Evolutionary conservation across 2,329 filamentous ascomycete genomes (phyloP).

Genomic region (Aspergillus viridinutans): DNA sequence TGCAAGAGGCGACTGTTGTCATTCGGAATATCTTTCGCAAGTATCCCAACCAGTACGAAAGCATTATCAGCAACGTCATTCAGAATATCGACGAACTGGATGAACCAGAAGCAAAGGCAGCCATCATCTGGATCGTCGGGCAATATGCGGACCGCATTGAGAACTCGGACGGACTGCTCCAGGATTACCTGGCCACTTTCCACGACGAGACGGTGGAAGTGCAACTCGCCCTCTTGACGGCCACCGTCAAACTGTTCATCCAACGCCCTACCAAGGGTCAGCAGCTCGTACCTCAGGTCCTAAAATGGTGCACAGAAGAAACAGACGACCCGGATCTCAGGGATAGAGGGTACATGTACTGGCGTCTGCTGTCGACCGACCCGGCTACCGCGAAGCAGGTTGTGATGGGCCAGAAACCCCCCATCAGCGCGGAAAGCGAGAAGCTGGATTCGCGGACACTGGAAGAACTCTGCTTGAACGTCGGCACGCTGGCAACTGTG

Average conservation of each 20-base stretch:
- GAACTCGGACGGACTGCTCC: constrained; percentile 87
- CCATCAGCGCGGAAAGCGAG: constrained; percentile 94
- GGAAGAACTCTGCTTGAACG: constrained; percentile 95
- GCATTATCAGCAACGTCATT: constrained; percentile 91
- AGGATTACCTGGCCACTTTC: constrained; percentile 93
- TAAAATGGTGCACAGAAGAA: constrained; percentile 98
- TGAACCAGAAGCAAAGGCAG: constrained; percentile 95
- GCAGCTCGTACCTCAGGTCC: constrained; percentile 83
- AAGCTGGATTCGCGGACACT: constrained; percentile 85
- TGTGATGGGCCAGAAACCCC: constrained; percentile 95
- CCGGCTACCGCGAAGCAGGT: constrained; percentile 79
- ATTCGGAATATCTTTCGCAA: constrained; percentile 99
- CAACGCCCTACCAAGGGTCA: constrained; percentile 93
- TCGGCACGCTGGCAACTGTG: constrained; percentile 92
- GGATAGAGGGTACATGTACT: constrained; percentile 98
- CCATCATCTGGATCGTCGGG: constrained; percentile 99
- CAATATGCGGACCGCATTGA: constrained; percentile 97
- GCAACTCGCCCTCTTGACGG: constrained; percentile 87
- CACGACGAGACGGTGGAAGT: constrained; percentile 93
- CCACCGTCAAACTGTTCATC: constrained; percentile 96
- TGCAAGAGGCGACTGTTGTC: constrained; percentile 96
- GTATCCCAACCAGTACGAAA: constrained; percentile 98
- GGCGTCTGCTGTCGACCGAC: constrained; percentile 90
- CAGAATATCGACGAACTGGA: constrained; percentile 95
- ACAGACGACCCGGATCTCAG: constrained; percentile 98